These are phyloP conservation scores for Diutina pseudorugosa DNA, from an alignment of 1,139 yeast species.

Conservation along the genomic window DNA sequence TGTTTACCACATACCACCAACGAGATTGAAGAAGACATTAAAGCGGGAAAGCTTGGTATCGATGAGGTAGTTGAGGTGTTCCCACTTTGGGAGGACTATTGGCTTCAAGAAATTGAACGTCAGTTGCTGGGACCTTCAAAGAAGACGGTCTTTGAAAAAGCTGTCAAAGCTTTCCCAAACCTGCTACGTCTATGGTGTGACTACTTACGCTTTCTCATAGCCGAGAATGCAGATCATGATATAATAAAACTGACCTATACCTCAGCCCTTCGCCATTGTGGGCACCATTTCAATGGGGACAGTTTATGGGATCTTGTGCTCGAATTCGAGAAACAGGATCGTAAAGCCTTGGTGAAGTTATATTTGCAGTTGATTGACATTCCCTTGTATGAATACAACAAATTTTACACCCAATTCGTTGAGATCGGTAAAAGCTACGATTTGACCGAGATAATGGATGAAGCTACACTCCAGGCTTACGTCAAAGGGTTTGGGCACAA, in stretches of 20 bases:
- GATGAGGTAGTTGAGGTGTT: background rate
- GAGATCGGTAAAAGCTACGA: conserved; percentile 26
- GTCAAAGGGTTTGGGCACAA: conserved; percentile 13
- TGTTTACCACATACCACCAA: background rate
- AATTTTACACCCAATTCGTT: conserved; percentile 40
- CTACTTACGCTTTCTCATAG: background rate
- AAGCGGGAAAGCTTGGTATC: background rate
- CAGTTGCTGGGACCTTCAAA: background rate
- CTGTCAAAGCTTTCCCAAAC: background rate
- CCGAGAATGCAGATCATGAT: background rate
- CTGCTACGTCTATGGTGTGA: background rate
- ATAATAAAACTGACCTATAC: background rate
- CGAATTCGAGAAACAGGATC: conserved; percentile 19
- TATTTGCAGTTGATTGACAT: conserved; percentile 32
- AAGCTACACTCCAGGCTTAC: conserved; percentile 10
- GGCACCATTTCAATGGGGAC: conserved; percentile 2
- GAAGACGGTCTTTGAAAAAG: background rate
- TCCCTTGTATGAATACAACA: conserved; percentile 63
- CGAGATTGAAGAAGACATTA: background rate
- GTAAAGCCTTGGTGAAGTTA: conserved; percentile 16
- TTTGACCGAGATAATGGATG: conserved; percentile 19
- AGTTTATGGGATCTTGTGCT: conserved; percentile 10
- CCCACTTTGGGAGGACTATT: background rate
- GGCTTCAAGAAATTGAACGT: background rate
- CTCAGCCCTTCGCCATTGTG: background rate